Percentiles rank a stretch among this genome's conserved stretches.
Conservation (phyloP, 768 basidiomycete species). For the Pleurotus tuoliensis region DNA sequence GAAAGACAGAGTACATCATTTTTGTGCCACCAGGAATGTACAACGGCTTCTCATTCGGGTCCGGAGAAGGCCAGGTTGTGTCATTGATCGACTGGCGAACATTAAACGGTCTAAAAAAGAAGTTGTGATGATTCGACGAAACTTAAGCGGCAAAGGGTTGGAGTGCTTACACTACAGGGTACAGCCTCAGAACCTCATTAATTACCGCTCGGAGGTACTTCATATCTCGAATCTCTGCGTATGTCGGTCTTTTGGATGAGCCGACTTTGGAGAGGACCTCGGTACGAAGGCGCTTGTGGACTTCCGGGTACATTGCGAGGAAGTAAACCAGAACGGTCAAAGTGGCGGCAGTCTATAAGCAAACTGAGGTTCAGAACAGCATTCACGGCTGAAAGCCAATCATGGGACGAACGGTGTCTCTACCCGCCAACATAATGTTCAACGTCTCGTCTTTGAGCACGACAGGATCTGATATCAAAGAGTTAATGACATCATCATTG, state of each 20-base stretch:
- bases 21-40: constrained; percentile 31
- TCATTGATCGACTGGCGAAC: constrained; percentile 22
- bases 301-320: constrained; percentile 48
- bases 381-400: neutral
- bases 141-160: neutral
- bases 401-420: constrained; percentile 28
- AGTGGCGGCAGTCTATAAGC: constrained; percentile 30
- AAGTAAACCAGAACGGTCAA: constrained; percentile 39
- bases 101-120: constrained; percentile 31
- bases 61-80: constrained; percentile 27
- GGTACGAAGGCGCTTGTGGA: constrained; percentile 44
- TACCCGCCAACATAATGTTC: constrained; percentile 43
- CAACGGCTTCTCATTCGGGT: constrained; percentile 25
- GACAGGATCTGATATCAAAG: constrained; percentile 28
- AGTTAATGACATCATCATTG: neutral
- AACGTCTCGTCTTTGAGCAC: constrained; percentile 36
- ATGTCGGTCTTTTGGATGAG: constrained; percentile 40
- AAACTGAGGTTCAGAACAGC: neutral
- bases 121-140: neutral
- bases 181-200: constrained; percentile 4
- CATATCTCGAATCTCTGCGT: constrained; percentile 19
- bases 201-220: constrained; percentile 5
- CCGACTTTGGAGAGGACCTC: constrained; percentile 57
- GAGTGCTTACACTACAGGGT: constrained; percentile 39
- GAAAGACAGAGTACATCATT: constrained; percentile 27